These are phyloP conservation scores for Triticum aestivum DNA, from an alignment of 176 grass and related monocot species.

Conservation along the genomic window IWGSC_CS_RefSeq_v2.1 NC_057808.1:490391909-490392408, in stretches of 20 bases:
- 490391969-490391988: slow-evolving; percentile 62
- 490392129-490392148: slow-evolving; percentile 55
- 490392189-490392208: not conserved
- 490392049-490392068: slow-evolving; percentile 67
- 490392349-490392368: not conserved
- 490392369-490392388: not conserved
- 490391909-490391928: not conserved
- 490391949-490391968: slow-evolving; percentile 60
- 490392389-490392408: not conserved
- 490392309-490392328: not conserved
- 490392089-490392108: slow-evolving; percentile 75
- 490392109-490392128: slow-evolving; percentile 57
- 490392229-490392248: slow-evolving; percentile 19
- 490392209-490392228: not conserved
- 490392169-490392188: not conserved
- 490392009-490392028: slow-evolving; percentile 65
- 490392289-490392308: slow-evolving; percentile 28
- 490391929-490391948: slow-evolving; percentile 13
- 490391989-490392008: slow-evolving; percentile 75
- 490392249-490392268: not conserved
- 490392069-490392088: slow-evolving; percentile 81
- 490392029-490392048: slow-evolving; percentile 93
- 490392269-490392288: slow-evolving; percentile 26
- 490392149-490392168: slow-evolving; percentile 10
- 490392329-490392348: not conserved